These are phyloP conservation scores for Fusarium sororula DNA, from an alignment of 2,329 filamentous ascomycete genomes.

Conservation along the genomic window DNA sequence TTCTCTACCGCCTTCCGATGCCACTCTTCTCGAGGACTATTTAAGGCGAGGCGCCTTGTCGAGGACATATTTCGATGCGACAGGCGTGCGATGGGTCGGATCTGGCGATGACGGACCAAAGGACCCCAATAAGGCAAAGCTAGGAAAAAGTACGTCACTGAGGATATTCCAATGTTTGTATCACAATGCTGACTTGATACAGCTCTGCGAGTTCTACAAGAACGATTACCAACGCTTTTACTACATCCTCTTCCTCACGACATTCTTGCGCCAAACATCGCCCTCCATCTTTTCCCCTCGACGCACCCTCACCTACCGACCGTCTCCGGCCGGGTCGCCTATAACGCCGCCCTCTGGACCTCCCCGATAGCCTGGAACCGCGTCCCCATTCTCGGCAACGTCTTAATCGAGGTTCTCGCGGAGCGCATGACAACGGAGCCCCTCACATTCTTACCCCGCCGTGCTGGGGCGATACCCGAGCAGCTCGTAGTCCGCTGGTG, in stretches of 20 bases:
- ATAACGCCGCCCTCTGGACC: conserved; percentile 94
- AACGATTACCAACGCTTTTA: conserved; percentile 72
- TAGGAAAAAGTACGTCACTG: conserved; percentile 65
- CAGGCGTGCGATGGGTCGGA: conserved; percentile 43
- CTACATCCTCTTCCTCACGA: conserved; percentile 76
- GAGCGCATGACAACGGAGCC: conserved; percentile 82
- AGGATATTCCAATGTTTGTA: neutral
- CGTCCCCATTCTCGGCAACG: conserved; percentile 89
- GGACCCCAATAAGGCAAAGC: conserved; percentile 68
- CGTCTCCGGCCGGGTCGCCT: conserved; percentile 90
- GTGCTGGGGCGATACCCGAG: conserved; percentile 62
- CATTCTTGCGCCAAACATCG: conserved; percentile 78
- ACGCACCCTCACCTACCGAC: conserved; percentile 89
- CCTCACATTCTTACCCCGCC: conserved; percentile 56
- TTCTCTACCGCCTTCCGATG: conserved; percentile 5
- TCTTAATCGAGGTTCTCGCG: conserved; percentile 85
- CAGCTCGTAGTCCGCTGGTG: conserved; percentile 70
- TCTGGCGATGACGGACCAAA: conserved; percentile 49
- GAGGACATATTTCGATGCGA: conserved; percentile 47
- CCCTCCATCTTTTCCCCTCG: conserved; percentile 74
- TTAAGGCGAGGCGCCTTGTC: conserved; percentile 30
- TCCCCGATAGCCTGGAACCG: conserved; percentile 96
- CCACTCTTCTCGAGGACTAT: conserved; percentile 2
- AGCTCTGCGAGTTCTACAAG: conserved; percentile 73
- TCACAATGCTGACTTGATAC: conserved; percentile 7